A percentile compares a stretch with the other conserved stretches of the same genome.
These are phyloP conservation scores for Mycogone perniciosa DNA, from an alignment of 2,329 filamentous ascomycete genomes.

Conservation along the genomic window DNA sequence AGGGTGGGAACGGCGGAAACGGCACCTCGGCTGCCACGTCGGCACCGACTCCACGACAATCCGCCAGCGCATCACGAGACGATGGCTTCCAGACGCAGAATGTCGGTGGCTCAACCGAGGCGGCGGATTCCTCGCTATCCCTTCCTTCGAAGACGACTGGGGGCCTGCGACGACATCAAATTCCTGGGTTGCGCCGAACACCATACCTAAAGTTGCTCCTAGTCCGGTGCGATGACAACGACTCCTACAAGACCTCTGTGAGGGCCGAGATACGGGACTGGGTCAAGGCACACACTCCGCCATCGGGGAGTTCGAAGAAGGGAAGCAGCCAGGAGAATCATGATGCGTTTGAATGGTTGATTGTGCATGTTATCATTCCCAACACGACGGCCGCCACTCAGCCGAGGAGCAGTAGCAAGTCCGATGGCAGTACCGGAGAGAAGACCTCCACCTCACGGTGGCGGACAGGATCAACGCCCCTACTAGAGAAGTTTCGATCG, in stretches of 20 bases:
- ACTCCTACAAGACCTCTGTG: conserved; percentile 78
- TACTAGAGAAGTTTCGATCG: conserved; percentile 81
- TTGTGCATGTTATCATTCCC: conserved; percentile 85
- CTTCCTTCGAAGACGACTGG: conserved; percentile 27
- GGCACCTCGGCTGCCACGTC: conserved; percentile 34
- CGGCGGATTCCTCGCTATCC: conserved; percentile 28
- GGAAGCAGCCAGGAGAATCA: conserved; percentile 77
- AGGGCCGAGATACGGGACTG: conserved; percentile 80
- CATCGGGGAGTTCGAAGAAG: conserved; percentile 47
- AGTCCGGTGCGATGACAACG: conserved; percentile 90
- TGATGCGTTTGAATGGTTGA: conserved; percentile 93
- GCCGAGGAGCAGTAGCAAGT: conserved; percentile 55
- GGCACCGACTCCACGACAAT: conserved; percentile 25
- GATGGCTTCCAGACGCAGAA: conserved; percentile 58
- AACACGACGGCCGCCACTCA: conserved; percentile 77
- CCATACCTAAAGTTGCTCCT: conserved; percentile 90
- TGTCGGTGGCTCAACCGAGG: conserved; percentile 38
- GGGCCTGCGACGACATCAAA: conserved; percentile 71
- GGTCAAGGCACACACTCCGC: conserved; percentile 70
- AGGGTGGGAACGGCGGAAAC: conserved; percentile 48
- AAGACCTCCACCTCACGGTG: conserved; percentile 66
- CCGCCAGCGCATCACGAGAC: conserved; percentile 34
- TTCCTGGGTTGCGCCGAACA: conserved; percentile 84
- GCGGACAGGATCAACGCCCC: conserved; percentile 70
- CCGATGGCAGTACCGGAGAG: conserved; percentile 54